Evolutionary conservation across 306 rosid species (phyloP).

Genomic region (Pachyrhizus erosus): DNA sequence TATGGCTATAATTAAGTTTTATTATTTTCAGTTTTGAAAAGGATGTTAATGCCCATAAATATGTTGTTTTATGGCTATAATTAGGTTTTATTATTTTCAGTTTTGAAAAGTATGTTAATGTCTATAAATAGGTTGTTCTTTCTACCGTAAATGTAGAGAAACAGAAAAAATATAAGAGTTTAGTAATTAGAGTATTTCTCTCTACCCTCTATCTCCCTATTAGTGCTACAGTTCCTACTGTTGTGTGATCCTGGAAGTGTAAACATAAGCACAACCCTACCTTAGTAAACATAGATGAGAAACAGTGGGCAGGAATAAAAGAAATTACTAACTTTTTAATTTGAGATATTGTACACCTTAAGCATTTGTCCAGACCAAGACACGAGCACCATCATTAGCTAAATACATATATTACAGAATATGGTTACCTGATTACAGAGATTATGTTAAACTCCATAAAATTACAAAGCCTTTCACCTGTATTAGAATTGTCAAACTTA

Average conservation of each 20-base stretch:
- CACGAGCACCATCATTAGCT: neutral
- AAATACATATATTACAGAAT: neutral
- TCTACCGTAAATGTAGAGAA: too few relatives aligned
- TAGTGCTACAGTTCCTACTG: neutral
- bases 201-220: too few relatives aligned
- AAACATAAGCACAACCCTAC: neutral
- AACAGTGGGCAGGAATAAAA: slow-evolving; percentile 12
- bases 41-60: too few relatives aligned
- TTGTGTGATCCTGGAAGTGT: neutral
- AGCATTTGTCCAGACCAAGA: neutral
- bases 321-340: neutral
- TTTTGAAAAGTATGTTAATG: too few relatives aligned
- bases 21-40: too few relatives aligned
- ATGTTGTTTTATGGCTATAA: too few relatives aligned
- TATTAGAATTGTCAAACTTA: slow-evolving; percentile 11
- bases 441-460: slow-evolving; percentile 10
- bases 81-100: too few relatives aligned
- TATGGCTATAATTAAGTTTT: too few relatives aligned
- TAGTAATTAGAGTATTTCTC: too few relatives aligned
- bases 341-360: neutral
- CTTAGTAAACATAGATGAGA: neutral
- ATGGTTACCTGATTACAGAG: too few relatives aligned
- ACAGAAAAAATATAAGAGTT: too few relatives aligned
- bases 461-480: neutral
- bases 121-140: too few relatives aligned